Evolutionary conservation across 1,284 basidiomycete species (phyloP).

Genomic region (Cryptococcus hybrid): DNA sequence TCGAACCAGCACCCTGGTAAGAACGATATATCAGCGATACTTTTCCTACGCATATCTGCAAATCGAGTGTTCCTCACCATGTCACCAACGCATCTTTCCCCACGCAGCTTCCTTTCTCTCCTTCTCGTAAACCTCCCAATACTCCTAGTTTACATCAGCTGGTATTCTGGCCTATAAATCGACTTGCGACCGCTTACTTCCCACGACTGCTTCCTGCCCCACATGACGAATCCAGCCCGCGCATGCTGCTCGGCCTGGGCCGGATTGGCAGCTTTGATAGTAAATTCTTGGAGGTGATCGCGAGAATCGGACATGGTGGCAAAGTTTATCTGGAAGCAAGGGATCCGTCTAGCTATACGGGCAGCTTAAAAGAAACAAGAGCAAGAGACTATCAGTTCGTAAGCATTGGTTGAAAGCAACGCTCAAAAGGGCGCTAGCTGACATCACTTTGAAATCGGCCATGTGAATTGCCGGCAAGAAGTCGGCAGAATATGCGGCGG

Average conservation of each 20-base stretch:
- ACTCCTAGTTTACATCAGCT: constrained; percentile 3
- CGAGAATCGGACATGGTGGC: too few relatives aligned
- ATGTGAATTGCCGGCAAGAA: too few relatives aligned
- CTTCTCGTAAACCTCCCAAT: not conserved
- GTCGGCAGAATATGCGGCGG: too few relatives aligned
- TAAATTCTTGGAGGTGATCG: constrained; percentile 2
- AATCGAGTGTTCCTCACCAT: constrained; percentile 9
- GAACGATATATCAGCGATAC: not conserved
- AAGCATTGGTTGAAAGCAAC: too few relatives aligned
- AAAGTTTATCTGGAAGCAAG: too few relatives aligned
- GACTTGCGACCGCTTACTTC: constrained; percentile 11
- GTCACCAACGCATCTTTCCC: constrained; percentile 12
- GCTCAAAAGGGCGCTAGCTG: too few relatives aligned
- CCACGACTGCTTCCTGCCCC: constrained; percentile 15
- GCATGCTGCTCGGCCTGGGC: constrained; percentile 15
- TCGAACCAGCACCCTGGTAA: constrained; percentile 20
- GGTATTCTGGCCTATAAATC: not conserved
- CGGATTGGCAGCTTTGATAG: constrained; percentile 4
- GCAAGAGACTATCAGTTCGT: too few relatives aligned
- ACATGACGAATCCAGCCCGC: constrained; percentile 9
- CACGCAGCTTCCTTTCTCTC: constrained; percentile 10
- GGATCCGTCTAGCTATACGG: too few relatives aligned
- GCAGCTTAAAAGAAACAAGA: too few relatives aligned
- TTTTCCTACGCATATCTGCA: too few relatives aligned
- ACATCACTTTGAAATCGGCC: too few relatives aligned